Conservation (phyloP, 129 eudicot genomes). For the Tagetes erecta region DNA sequence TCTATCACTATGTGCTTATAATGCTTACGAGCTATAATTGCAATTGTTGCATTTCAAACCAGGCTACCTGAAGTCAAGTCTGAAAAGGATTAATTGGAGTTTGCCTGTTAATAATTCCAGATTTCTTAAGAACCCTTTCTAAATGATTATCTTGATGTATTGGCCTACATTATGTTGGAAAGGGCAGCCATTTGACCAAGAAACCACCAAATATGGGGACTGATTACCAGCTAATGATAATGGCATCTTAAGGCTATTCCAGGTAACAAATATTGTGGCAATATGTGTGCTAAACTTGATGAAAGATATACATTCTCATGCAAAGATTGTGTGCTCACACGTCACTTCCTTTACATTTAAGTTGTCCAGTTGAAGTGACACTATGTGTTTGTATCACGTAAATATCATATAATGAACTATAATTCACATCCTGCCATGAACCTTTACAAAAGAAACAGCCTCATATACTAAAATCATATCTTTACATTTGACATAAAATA, state of each 20-base stretch:
- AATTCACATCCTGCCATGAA: neutral
- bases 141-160: neutral
- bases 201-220: neutral
- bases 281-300: neutral
- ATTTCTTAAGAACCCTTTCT: neutral
- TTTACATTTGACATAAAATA: neutral
- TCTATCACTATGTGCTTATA: neutral
- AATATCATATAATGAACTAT: neutral
- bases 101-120: neutral
- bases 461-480: neutral
- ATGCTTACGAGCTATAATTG: neutral
- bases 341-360: constrained; percentile 3
- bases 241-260: neutral
- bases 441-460: constrained; percentile 1
- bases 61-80: neutral
- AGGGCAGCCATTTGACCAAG: neutral
- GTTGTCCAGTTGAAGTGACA: constrained; percentile 11
- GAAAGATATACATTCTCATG: neutral
- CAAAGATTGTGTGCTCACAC: neutral
- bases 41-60: neutral
- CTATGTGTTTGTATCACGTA: neutral
- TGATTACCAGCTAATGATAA: neutral
- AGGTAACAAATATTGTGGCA: neutral
- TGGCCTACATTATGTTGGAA: neutral
- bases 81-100: neutral